A percentile compares a stretch with the other conserved stretches of the same genome.
These are phyloP conservation scores for Dactylella cylindrospora DNA, from an alignment of 2,329 filamentous ascomycete species.

Conservation along the genomic window DNA sequence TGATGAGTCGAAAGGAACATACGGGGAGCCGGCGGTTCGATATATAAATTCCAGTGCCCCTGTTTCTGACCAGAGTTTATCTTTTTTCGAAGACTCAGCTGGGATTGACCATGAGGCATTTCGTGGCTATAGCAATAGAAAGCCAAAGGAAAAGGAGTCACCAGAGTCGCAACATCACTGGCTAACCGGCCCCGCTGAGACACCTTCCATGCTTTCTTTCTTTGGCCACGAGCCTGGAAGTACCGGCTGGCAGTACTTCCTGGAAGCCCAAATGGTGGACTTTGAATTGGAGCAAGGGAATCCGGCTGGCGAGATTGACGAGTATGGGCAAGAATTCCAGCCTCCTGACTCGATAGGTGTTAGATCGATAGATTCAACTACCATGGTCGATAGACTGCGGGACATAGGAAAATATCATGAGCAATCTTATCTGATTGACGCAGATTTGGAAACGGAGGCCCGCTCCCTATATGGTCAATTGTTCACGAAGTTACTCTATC, in stretches of 20 bases:
- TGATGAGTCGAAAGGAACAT: constrained; percentile 23
- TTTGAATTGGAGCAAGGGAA: constrained; percentile 44
- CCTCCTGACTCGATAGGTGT: constrained; percentile 32
- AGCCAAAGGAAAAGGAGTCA: background rate
- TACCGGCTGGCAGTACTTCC: constrained; percentile 48
- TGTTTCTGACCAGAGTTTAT: background rate
- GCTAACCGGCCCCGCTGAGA: constrained; percentile 36
- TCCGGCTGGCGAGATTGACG: constrained; percentile 39
- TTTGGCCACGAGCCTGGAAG: constrained; percentile 47
- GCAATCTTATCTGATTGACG: constrained; percentile 12
- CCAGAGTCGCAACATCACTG: constrained; percentile 26
- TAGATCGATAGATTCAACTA: constrained; percentile 36
- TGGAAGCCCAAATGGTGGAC: constrained; percentile 47
- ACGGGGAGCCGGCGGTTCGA: constrained; percentile 14
- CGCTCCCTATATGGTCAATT: constrained; percentile 52
- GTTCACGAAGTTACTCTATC: constrained; percentile 54
- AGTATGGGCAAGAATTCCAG: constrained; percentile 44
- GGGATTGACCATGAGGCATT: constrained; percentile 25
- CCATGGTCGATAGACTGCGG: constrained; percentile 29
- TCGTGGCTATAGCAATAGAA: constrained; percentile 15
- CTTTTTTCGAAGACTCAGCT: constrained; percentile 11
- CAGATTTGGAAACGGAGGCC: constrained; percentile 18
- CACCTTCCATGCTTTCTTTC: constrained; percentile 47
- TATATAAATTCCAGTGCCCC: background rate
- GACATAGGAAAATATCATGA: constrained; percentile 29